Evolutionary conservation across 2,329 filamentous ascomycete genomes (phyloP), one percentile per base, ranked within the genome.

Genomic region (Colletotrichum scovillei): DNA sequence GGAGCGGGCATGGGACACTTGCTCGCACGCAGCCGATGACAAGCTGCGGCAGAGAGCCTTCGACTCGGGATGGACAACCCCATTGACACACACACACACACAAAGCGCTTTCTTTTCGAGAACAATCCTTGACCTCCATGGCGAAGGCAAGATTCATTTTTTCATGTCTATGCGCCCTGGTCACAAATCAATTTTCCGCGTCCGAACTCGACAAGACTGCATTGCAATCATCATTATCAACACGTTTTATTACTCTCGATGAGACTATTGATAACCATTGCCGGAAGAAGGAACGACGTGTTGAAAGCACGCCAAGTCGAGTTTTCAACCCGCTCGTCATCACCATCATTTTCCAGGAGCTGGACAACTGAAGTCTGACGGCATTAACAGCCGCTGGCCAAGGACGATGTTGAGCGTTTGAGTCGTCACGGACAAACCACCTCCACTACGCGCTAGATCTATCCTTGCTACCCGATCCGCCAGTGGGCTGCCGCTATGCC

Each of bases 401-500:
- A 24, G 56, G 63, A 67, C 46, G 53, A 35, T 69, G 52, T 52
- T 69, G 24, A 24, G 63, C 42, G 53, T 58, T 52, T 63, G 69
- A 70, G 68, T 42, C 35, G 55, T 55, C 60, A 60, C 49, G 60
- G 60, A 63, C 70, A 69, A 73, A 69, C 46, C 19, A 65, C 56
- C 66, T 73, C 70, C 67, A 65, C 55, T 42, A 55, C 46, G 49
- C 67, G 35, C 67, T 56, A 73, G 68, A 74, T 72, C 62, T 67
- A 74, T 65, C 67, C 73, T 71, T 73, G 66, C 57, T 73, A 75
- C 74, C 74, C 69, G 69, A 73, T 68, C 68, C 62, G 60, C 26
- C 73, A 35, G 63, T 53, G 65, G 66, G 58, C 49, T 66, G 63
- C 69, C 56, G 58, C 63, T 62, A 58, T 68, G 67, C 74, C 73